Conservation (phyloP, 495 filamentous ascomycete species). For the Geopyxis carbonaria region DNA sequence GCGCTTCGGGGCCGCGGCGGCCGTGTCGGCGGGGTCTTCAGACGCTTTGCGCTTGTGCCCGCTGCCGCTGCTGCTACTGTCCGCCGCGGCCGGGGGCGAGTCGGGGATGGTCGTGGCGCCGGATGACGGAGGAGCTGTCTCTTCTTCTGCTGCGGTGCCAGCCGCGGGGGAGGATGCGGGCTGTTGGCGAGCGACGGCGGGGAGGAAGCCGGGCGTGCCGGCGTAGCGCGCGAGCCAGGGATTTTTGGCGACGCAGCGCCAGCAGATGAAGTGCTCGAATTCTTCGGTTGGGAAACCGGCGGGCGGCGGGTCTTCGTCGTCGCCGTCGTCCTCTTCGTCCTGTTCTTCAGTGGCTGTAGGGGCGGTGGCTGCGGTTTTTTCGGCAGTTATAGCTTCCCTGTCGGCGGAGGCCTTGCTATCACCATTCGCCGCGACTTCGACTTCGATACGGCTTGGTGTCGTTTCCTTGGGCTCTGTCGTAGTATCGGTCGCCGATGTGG, state of each 20-base stretch:
- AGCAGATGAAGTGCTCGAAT: constrained; percentile 82
- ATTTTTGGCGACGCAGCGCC: constrained; percentile 73
- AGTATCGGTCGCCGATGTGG: neutral
- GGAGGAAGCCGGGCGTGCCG: constrained; percentile 64
- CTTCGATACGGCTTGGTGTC: neutral
- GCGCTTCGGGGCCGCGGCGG: constrained; percentile 20
- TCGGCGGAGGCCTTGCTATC: neutral
- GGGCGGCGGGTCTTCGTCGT: constrained; percentile 37
- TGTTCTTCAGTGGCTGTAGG: constrained; percentile 13
- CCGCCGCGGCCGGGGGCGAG: neutral
- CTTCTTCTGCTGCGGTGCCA: neutral
- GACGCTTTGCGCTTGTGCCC: constrained; percentile 65
- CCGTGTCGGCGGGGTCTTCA: constrained; percentile 35
- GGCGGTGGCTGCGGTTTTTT: neutral
- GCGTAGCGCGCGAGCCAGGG: constrained; percentile 90
- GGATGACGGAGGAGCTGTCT: constrained; percentile 1
- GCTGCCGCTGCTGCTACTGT: constrained; percentile 4
- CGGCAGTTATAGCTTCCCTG: neutral
- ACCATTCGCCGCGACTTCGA: neutral
- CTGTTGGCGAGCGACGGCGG: constrained; percentile 29
- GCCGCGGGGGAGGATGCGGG: neutral
- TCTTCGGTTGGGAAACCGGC: constrained; percentile 72
- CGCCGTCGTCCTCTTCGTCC: constrained; percentile 32
- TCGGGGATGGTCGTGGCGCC: no score
- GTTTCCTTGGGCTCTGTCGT: neutral